Evolutionary conservation across 768 basidiomycete genomes (phyloP).

Genomic region (Chalciporus piperatus): DNA sequence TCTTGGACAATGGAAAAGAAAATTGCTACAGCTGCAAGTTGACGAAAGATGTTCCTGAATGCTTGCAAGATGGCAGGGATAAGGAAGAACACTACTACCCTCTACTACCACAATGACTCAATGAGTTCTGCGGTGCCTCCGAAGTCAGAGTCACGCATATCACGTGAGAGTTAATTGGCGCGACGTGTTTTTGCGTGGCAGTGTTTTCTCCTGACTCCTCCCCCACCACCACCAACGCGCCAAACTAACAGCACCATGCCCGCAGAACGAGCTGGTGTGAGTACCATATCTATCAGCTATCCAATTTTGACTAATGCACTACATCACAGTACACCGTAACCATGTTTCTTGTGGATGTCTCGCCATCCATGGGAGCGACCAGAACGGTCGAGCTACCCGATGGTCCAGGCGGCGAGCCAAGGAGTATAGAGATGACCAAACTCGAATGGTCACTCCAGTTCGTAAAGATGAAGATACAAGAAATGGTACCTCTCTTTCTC

Average conservation of each 20-base stretch:
- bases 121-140: no score
- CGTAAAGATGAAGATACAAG: constrained; percentile 86
- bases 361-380: constrained; percentile 75
- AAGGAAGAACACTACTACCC: no score
- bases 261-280: constrained; percentile 76
- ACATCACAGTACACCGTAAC: constrained; percentile 70
- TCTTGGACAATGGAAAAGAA: no score
- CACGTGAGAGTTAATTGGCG: constrained; percentile 33
- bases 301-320: constrained; percentile 7
- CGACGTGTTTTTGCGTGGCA: constrained; percentile 21
- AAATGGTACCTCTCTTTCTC: constrained; percentile 59
- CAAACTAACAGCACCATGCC: constrained; percentile 48
- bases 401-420: constrained; percentile 49
- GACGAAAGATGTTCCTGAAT: no score
- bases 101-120: no score
- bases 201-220: constrained; percentile 15
- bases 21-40: no score
- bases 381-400: constrained; percentile 55
- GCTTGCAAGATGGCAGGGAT: no score
- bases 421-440: constrained; percentile 63
- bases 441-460: constrained; percentile 83
- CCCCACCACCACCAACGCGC: constrained; percentile 3
- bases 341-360: constrained; percentile 88
- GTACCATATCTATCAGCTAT: constrained; percentile 18
- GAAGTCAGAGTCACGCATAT: constrained; percentile 24